Conservation (phyloP, 176 grass and related monocot species). For the Cenchrus purpureus region DNA sequence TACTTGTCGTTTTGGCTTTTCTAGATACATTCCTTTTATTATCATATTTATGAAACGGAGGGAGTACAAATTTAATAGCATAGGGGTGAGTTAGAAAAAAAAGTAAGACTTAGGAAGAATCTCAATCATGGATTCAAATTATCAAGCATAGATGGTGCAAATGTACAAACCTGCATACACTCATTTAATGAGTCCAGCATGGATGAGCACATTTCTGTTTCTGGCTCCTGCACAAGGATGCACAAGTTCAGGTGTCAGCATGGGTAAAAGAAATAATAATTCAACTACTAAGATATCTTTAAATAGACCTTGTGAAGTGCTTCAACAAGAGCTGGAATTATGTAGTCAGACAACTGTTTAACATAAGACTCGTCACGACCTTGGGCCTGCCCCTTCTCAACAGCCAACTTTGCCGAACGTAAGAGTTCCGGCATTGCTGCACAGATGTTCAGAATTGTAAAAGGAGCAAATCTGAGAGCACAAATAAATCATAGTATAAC, state of each 20-base stretch:
- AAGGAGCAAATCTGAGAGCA: background rate
- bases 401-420: slow-evolving; percentile 86
- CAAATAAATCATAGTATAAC: slow-evolving; percentile 24
- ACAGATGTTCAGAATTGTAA: slow-evolving; percentile 31
- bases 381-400: slow-evolving; percentile 88
- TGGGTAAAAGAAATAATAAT: slow-evolving; percentile 1
- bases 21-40: too few relatives aligned
- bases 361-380: slow-evolving; percentile 93
- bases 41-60: too few relatives aligned
- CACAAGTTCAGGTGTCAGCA: slow-evolving; percentile 37
- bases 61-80: background rate
- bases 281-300: slow-evolving; percentile 26
- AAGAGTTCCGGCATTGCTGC: slow-evolving; percentile 97
- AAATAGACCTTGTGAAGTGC: slow-evolving; percentile 84
- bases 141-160: slow-evolving; percentile 11
- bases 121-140: slow-evolving; percentile 1
- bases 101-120: background rate
- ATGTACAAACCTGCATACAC: slow-evolving; percentile 79
- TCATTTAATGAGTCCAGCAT: slow-evolving; percentile 97
- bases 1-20: too few relatives aligned
- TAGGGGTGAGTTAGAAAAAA: background rate
- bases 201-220: slow-evolving; percentile 90
- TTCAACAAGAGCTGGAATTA: slow-evolving; percentile 97
- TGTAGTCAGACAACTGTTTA: slow-evolving; percentile 94
- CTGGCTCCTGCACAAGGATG: slow-evolving; percentile 74